Evolutionary conservation across 2,329 filamentous ascomycete species (phyloP), one percentile per base, ranked within the genome.

Genomic region (Hymenoscyphus scutula): DNA sequence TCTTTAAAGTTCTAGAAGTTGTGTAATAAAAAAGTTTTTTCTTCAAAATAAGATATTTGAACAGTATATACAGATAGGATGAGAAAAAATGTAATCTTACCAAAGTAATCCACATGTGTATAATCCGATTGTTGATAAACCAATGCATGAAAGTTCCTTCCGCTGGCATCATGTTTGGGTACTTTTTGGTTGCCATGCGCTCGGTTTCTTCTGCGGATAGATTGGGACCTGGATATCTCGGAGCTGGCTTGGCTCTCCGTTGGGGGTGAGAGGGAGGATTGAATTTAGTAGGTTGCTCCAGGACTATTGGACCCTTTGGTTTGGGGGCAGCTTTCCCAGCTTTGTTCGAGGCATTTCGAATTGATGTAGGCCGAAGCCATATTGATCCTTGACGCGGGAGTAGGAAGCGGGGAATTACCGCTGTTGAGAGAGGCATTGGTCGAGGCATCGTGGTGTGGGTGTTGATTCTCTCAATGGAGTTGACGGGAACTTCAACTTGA

Each of bases 251-350:
- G 5, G 83, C 80, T 34, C 92, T 82, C 6, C 89, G 82, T 25
- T 89, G 80, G 13, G 90, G 89, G 76, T 98, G 95, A 0, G 94
- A 98, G 0, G 95, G 95, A 1, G 95, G 94, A 56, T 91, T 91
- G 82, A 97, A 98, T 75, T 89, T 90, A 72, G 90, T 84, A 27
- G 94, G 94, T 77, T 97, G 92, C 71, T 91, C 91, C 67, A 99
- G 87, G 5, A 92, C 84, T 65, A 88, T 82, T 38, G 85, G 84
- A 72, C 89, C 89, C 10, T 65, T 53, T 15, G 6, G 53, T 13
- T 59, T 59, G 58, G 41, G 41, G 27, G 53, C 57, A 34, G 27
- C 51, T 61, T 59, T 68, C 53, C 64, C 70, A 62, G 56, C 64
- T 53, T 73, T 74, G 56, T 67, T 74, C 51, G 76, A 77, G 27